Conservation (phyloP, 2,329 filamentous ascomycete genomes). For the Sporothrix humicola region DNA sequence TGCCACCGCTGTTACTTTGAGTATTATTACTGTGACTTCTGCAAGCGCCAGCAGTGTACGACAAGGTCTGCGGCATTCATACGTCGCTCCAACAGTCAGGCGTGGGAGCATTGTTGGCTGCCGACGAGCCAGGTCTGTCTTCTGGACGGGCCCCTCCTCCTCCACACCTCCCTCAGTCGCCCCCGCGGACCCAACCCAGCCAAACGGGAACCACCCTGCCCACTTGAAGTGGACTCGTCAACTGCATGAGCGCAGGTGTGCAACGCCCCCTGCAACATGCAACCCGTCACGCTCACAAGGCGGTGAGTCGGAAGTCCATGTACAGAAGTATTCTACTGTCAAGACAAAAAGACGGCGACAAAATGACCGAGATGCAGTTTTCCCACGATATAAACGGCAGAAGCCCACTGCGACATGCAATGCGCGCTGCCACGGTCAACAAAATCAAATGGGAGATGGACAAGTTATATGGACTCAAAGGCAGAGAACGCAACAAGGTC, state of each 20-base stretch:
- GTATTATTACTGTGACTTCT: not conserved
- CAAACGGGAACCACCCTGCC: constrained; percentile 36
- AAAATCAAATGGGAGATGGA: not conserved
- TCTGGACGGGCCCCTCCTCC: constrained; percentile 18
- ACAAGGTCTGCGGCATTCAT: not conserved
- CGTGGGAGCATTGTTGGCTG: constrained; percentile 30
- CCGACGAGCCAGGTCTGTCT: constrained; percentile 25
- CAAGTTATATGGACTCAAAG: not conserved
- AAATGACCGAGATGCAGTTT: not conserved
- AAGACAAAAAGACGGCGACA: not conserved
- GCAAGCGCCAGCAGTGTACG: not conserved
- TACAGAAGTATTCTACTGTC: not conserved
- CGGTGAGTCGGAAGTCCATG: constrained; percentile 31
- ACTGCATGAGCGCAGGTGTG: constrained; percentile 20
- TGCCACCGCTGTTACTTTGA: not conserved
- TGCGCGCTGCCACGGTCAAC: not conserved
- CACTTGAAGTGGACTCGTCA: constrained; percentile 30
- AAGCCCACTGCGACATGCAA: not conserved
- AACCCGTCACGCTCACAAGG: constrained; percentile 28
- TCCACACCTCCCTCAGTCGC: constrained; percentile 28
- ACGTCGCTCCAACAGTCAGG: constrained; percentile 20
- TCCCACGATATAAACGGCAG: not conserved
- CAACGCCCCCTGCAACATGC: constrained; percentile 24
- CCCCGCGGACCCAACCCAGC: constrained; percentile 36
- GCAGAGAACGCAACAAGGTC: not conserved